These are phyloP conservation scores for Picochlorum sp. DNA, from an alignment of 139 green algal genomes.

Conservation along the genomic window DNA sequence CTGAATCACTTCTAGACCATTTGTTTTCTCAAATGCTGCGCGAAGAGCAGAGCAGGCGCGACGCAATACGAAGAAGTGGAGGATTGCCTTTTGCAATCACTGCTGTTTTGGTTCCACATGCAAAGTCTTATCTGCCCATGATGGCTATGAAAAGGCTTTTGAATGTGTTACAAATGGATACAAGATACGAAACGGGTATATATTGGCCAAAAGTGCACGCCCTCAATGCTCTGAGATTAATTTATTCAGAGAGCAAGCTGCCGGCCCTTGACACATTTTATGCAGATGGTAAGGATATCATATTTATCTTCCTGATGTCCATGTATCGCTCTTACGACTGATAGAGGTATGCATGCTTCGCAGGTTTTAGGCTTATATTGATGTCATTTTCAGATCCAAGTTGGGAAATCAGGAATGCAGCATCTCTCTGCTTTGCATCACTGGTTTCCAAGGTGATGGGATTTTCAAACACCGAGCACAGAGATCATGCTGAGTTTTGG, in stretches of 20 bases:
- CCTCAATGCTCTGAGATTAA: neutral
- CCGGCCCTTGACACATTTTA: neutral
- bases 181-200: neutral
- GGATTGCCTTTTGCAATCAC: neutral
- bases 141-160: neutral
- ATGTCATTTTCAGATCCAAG: neutral
- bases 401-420: conserved; percentile 1
- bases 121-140: neutral
- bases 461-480: neutral
- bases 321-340: no score
- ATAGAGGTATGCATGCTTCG: neutral
- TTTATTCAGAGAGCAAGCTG: neutral
- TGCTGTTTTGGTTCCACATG: neutral
- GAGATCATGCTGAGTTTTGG: neutral
- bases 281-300: neutral
- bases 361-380: neutral
- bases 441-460: neutral
- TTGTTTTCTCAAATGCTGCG: neutral
- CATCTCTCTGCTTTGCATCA: neutral
- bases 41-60: neutral
- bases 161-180: neutral
- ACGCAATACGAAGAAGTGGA: neutral
- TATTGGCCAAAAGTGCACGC: neutral
- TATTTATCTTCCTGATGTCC: neutral
- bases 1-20: neutral